Base-by-base conservation (phyloP, 805 yeast species). In the Priceomyces haplophilus region DNA sequence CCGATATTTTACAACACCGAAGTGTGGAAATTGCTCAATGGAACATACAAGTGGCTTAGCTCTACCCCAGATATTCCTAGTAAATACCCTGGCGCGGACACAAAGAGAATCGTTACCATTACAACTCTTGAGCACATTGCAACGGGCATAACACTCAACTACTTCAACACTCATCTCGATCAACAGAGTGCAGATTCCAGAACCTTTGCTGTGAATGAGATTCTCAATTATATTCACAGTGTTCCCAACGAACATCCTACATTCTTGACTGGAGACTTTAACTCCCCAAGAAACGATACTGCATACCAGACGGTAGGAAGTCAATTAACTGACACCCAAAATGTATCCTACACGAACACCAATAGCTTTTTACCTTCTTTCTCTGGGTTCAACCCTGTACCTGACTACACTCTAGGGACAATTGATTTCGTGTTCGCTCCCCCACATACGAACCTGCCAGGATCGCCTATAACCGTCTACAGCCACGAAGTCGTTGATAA, bases 231-330 rank as follows among this genome's bases (percentile, higher is more conserved):
- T 50, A 74, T 69, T 40, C 52, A 55, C 1, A 56, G 53, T 18
- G 54, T 52, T 7, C 62, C 61, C 8, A 58, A 60, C 18, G 48
- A 50, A 20, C 64, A 61, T 16, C 68, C 73, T 2, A 67, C 72
- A 2, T 61, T 77, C 38, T 59, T 80, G n/a, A 60, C 69, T 12
- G 85, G 85, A 2, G 84, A 79, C 53, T 75, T 81, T 61, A 81
- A 81, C 52, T 71, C 81, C 1, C 32, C 39, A 15, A 24, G 41
- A 3, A 31, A 47, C 2, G 58, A 51, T 23, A 37, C 44, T 19
- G 50, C 58, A 12, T 58, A 56, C 29, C 62, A 67, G 40, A 70
- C 75, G 1, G 48, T 57, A n/a, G 75, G 72, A 13, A 64, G 57
- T 7, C 66, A 69, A 0, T 63, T 59, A 41, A 58, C 55, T 20